Percentiles rank a stretch among this genome's conserved stretches.
Evolutionary conservation across 208 protist genomes (phyloP).

Genomic region (Tetramitus jugosus): DNA sequence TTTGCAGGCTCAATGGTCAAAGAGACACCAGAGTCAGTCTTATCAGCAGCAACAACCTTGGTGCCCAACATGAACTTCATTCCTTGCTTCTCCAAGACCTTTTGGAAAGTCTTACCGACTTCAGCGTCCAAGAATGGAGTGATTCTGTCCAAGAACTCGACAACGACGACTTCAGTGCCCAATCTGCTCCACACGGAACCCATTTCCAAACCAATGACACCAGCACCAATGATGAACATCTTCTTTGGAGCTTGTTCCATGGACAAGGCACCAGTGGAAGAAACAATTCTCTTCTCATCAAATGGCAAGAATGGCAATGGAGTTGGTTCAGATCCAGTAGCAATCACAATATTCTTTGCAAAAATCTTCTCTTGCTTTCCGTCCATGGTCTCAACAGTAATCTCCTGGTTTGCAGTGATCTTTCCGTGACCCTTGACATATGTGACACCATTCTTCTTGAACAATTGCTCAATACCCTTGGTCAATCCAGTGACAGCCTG

Average conservation of each 20-base stretch:
- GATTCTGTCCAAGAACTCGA: conserved; percentile 90
- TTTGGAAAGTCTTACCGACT: conserved; percentile 60
- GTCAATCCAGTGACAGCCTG: conserved; percentile 86
- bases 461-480: conserved; percentile 93
- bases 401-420: conserved; percentile 49
- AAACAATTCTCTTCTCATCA: conserved; percentile 94
- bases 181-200: conserved; percentile 96
- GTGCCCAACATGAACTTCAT: conserved; percentile 63
- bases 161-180: conserved; percentile 93
- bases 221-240: conserved; percentile 96
- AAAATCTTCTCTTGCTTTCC: conserved; percentile 74
- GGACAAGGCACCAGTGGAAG: conserved; percentile 91
- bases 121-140: conserved; percentile 69
- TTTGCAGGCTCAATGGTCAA: conserved; percentile 75
- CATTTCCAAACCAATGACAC: conserved; percentile 97
- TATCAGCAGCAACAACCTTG: conserved; percentile 46
- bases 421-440: conserved; percentile 88
- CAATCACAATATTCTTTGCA: conserved; percentile 95
- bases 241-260: conserved; percentile 88
- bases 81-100: conserved; percentile 71
- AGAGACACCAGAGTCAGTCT: conserved; percentile 50
- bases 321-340: conserved; percentile 92
- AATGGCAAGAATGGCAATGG: conserved; percentile 81
- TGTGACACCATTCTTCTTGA: conserved; percentile 98
- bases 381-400: conserved; percentile 69